These are phyloP conservation scores for Strobilomyces dryophilus DNA, from an alignment of 768 basidiomycete species.

Conservation along the genomic window DNA sequence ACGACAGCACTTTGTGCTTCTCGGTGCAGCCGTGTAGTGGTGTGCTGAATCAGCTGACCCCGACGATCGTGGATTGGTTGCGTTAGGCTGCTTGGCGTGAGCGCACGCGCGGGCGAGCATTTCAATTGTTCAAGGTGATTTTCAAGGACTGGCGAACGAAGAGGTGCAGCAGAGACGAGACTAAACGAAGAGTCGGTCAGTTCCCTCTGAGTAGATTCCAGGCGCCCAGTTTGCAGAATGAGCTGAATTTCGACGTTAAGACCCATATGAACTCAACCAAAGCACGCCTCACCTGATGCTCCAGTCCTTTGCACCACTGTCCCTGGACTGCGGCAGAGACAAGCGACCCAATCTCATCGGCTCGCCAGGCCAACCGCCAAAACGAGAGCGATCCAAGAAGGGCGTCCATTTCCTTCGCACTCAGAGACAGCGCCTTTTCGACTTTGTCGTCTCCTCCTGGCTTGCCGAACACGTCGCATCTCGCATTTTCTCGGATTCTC, in stretches of 20 bases:
- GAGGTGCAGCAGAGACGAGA: constrained; percentile 34
- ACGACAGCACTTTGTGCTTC: constrained; percentile 57
- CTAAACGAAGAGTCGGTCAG: constrained; percentile 39
- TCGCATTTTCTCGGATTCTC: constrained; percentile 34
- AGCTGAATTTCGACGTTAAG: constrained; percentile 39
- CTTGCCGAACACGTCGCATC: constrained; percentile 37
- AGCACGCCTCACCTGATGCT: constrained; percentile 41
- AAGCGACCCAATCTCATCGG: constrained; percentile 37
- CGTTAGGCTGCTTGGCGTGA: constrained; percentile 46
- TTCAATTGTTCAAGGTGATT: constrained; percentile 56
- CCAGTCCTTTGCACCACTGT: constrained; percentile 43
- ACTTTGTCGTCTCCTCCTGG: constrained; percentile 20
- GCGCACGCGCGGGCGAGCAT: constrained; percentile 40
- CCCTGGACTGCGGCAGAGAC: constrained; percentile 30
- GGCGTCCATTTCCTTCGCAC: constrained; percentile 27
- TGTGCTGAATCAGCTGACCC: constrained; percentile 48
- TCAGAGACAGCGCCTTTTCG: constrained; percentile 25
- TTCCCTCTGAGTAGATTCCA: constrained; percentile 44
- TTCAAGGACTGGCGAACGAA: constrained; percentile 52
- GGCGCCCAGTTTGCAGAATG: constrained; percentile 58
- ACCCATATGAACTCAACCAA: background rate
- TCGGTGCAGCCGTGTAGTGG: constrained; percentile 58
- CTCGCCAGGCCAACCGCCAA: constrained; percentile 38
- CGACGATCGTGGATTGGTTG: constrained; percentile 49
- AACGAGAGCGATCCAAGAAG: constrained; percentile 35